Evolutionary conservation across 2,329 filamentous ascomycete species (phyloP).

Genomic region (Scopulariopsis brevicaulis): DNA sequence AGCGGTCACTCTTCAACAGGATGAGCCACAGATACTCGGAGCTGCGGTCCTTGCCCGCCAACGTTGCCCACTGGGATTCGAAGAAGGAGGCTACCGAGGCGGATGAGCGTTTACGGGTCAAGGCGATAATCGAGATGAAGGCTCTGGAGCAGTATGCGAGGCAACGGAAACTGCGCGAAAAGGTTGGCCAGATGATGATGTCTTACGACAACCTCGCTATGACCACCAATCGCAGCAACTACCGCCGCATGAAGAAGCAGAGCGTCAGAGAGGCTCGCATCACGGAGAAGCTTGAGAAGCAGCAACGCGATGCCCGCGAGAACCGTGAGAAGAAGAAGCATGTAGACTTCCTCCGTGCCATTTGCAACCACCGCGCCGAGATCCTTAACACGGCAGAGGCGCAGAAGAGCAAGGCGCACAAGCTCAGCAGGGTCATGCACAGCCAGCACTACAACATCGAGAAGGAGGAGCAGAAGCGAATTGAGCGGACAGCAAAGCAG

Average conservation of each 20-base stretch:
- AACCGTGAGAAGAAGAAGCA: slow-evolving; percentile 98
- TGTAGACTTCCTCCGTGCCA: slow-evolving; percentile 77
- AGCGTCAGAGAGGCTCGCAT: slow-evolving; percentile 90
- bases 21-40: slow-evolving; percentile 78
- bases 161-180: slow-evolving; percentile 75
- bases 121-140: slow-evolving; percentile 93
- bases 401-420: slow-evolving; percentile 67
- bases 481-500: slow-evolving; percentile 96
- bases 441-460: slow-evolving; percentile 91
- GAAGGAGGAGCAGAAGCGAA: slow-evolving; percentile 97
- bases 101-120: slow-evolving; percentile 76
- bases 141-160: slow-evolving; percentile 78
- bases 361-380: slow-evolving; percentile 71
- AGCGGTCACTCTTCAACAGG: slow-evolving; percentile 80
- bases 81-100: slow-evolving; percentile 54
- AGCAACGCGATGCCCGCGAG: slow-evolving; percentile 92
- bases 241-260: slow-evolving; percentile 95
- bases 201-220: slow-evolving; percentile 93
- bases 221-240: slow-evolving; percentile 86
- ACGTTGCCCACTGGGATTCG: slow-evolving; percentile 78
- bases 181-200: slow-evolving; percentile 84
- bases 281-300: slow-evolving; percentile 97
- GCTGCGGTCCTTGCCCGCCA: slow-evolving; percentile 72
- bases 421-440: slow-evolving; percentile 82
- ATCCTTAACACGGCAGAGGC: slow-evolving; percentile 55